Conservation (phyloP, 768 basidiomycete species). For the button mushroom (Agaricus bisporus) region DNA sequence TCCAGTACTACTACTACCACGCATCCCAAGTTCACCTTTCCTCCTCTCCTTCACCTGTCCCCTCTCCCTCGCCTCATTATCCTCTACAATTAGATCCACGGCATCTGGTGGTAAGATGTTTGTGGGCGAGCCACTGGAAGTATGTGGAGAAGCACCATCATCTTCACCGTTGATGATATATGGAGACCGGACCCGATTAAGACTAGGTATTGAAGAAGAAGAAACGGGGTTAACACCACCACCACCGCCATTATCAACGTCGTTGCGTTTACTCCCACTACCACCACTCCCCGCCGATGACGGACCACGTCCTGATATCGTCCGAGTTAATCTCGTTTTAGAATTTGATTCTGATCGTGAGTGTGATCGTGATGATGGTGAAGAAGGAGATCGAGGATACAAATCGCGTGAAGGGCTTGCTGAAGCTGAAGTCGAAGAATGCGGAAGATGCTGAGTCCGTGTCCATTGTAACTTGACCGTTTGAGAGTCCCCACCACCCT, state of each 20-base stretch:
- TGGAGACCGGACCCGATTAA: slow-evolving; percentile 22
- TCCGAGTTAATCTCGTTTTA: slow-evolving; percentile 1
- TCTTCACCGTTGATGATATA: slow-evolving; percentile 21
- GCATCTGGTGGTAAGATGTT: slow-evolving; percentile 57
- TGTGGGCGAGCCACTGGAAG: slow-evolving; percentile 16
- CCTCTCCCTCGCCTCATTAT: slow-evolving; percentile 45
- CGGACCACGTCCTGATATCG: slow-evolving; percentile 4
- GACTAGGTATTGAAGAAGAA: too few species aligned
- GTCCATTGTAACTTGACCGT: slow-evolving; percentile 37
- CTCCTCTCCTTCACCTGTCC: slow-evolving; percentile 47
- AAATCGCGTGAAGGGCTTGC: neutral
- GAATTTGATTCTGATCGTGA: neutral
- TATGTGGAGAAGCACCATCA: slow-evolving; percentile 21
- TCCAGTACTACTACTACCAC: slow-evolving; percentile 16
- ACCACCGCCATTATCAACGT: too few species aligned
- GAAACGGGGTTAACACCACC: too few species aligned
- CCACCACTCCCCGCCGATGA: slow-evolving; percentile 22
- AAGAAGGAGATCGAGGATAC: slow-evolving; percentile 8
- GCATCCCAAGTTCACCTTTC: slow-evolving; percentile 54
- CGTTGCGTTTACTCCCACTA: slow-evolving; percentile 8
- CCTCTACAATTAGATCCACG: slow-evolving; percentile 84
- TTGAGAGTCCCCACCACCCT: neutral
- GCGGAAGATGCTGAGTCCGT: slow-evolving; percentile 9
- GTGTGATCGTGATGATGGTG: neutral
- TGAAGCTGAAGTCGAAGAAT: neutral